A percentile compares a stretch with the other conserved stretches of the same genome.
Conservation (phyloP, 1,139 yeast genomes). For the Debaryomyces fabryi region DNA sequence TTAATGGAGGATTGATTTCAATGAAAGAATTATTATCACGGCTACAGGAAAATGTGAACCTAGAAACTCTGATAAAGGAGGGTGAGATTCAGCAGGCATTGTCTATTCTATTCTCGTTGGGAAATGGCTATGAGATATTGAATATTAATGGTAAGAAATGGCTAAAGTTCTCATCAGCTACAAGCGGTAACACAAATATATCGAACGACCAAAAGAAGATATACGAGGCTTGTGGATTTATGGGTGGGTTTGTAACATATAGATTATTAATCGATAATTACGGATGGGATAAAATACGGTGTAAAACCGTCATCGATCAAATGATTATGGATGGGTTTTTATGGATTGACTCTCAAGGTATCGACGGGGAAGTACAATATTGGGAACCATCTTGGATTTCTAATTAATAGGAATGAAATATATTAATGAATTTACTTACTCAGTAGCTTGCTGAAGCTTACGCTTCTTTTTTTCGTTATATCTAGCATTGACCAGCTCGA, state of each 20-base stretch:
- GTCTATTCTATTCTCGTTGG: constrained; percentile 27
- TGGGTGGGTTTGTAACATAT: constrained; percentile 66
- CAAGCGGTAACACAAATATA: constrained; percentile 30
- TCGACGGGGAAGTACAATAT: constrained; percentile 50
- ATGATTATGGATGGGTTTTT: constrained; percentile 79
- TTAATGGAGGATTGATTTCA: constrained; percentile 80
- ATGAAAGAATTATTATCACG: constrained; percentile 56
- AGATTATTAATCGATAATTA: constrained; percentile 68
- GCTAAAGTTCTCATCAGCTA: constrained; percentile 41
- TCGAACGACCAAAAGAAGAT: constrained; percentile 67
- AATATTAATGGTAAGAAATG: constrained; percentile 39
- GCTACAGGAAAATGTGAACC: constrained; percentile 23
- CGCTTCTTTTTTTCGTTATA: constrained; percentile 51
- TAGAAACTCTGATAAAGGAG: constrained; percentile 21
- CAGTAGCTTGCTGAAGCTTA: constrained; percentile 8
- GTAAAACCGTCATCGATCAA: constrained; percentile 68
- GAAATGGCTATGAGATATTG: constrained; percentile 41
- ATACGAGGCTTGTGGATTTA: constrained; percentile 70
- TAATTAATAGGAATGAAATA: constrained; percentile 11
- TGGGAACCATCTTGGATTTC: constrained; percentile 62
- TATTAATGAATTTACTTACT: not conserved
- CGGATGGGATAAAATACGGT: constrained; percentile 67
- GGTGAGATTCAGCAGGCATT: constrained; percentile 25
- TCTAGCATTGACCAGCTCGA: constrained; percentile 67
- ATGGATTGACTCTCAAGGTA: constrained; percentile 75